phyloP scores from a whole-genome alignment of 192 early-diverging fungal species.

The Podila horticola region DNA sequence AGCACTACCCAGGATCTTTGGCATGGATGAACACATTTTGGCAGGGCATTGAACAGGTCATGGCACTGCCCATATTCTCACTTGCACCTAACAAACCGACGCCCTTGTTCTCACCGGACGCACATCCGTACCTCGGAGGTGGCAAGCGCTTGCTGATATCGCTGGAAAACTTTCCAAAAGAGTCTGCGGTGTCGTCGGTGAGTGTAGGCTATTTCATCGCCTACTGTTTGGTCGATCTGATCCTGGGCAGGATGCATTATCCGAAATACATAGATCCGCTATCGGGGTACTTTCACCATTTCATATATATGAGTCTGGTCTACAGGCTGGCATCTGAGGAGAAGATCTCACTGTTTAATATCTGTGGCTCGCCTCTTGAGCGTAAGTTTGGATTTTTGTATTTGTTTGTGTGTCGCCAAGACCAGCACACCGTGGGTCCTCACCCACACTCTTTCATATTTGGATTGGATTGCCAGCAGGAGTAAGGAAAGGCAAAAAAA shows the following conservation, averaged over 20 bases:
- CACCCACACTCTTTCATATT: background rate
- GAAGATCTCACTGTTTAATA: background rate
- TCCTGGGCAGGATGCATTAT: constrained; percentile 1
- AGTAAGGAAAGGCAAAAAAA: background rate
- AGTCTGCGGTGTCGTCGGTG: background rate
- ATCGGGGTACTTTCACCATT: constrained; percentile 12
- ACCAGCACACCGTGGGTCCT: too few relatives aligned
- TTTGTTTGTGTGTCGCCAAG: too few relatives aligned
- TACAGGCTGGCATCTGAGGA: background rate
- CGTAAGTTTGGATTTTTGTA: constrained; percentile 15
- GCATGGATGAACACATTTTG: background rate
- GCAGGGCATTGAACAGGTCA: background rate
- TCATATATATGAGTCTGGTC: background rate
- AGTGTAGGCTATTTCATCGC: constrained; percentile 5
- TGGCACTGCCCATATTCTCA: constrained; percentile 10
- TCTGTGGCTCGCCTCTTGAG: constrained; percentile 5
- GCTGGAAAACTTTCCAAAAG: constrained; percentile 4
- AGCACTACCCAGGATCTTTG: background rate
- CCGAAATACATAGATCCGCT: background rate
- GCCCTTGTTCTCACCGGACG: background rate
- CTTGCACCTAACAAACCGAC: constrained; percentile 1
- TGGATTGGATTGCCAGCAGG: background rate
- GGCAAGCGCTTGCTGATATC: constrained; percentile 4
- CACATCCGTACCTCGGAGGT: background rate
- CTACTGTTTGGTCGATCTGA: background rate